Evolutionary conservation across 306 rosid genomes (phyloP), one percentile per base, ranked within the genome.

Genomic region (Glycine soja): DNA sequence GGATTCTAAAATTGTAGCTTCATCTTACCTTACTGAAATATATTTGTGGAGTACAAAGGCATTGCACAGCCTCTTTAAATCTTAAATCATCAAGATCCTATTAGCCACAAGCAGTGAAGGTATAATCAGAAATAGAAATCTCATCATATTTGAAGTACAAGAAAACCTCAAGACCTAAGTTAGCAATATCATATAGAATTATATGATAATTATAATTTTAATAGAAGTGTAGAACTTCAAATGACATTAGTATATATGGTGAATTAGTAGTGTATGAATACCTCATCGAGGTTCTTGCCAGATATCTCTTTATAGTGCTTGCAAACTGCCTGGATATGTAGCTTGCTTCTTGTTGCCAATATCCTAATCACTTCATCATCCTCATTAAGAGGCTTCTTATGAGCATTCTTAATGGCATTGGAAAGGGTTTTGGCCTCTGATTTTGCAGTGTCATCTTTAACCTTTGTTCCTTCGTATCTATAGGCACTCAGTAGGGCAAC

Each of bases 401-500:
- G 80, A 61, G 70, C 85, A 75, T 88, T 83, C 82, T 89, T 88
- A 8, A 95, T 82, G 62, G 90, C 91, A 81, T 62, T 62, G 13
- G 77, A 86, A 75, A 95, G 85, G 18, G 54, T 66, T 72, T 89
- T 75, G 18, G 97, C 97, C 65, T 95, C 98, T 45, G 87, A 86
- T 76, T 91, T 89, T 46, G 96, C 99, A 34, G 32, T 47, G 11
- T 88, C 92, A 6, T 88, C 90, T 12, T 85, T 89, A 10, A 90
- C 82, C 82, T 85, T 91, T 74, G 88, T 0, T 51, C 99, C 99
- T 85, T 95, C 99, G n/a, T 95, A 95, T 80, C 99, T 89, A 71
- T 95, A 95, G 38, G 98, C 94, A 75, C 99, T 93, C 84, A 87
- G 83, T 38, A 95, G 88, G 10, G 97, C 94, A 77, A 93, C 90